phyloP scores from a whole-genome alignment of 2,329 filamentous ascomycete species.

The Hypoxylon sp. region DNA sequence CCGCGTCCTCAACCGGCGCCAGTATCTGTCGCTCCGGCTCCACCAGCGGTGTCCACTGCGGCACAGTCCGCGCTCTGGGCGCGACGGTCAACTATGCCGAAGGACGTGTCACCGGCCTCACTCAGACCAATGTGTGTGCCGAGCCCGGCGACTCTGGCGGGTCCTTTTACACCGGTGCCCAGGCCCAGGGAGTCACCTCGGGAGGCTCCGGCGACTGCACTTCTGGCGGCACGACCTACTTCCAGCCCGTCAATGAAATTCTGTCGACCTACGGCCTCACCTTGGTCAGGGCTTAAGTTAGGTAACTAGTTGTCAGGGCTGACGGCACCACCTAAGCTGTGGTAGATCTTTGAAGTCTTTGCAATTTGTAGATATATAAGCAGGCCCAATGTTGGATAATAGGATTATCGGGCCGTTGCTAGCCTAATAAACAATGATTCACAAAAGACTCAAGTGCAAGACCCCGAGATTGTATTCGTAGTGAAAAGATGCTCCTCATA shows the following conservation, averaged over 20 bases:
- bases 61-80: slow-evolving; percentile 55
- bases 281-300: slow-evolving; percentile 50
- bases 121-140: slow-evolving; percentile 59
- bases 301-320: slow-evolving; percentile 9
- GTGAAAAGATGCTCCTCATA: slow-evolving; percentile 1
- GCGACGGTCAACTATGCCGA: slow-evolving; percentile 58
- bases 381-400: slow-evolving; percentile 1
- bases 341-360: slow-evolving; percentile 35
- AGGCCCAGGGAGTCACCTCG: slow-evolving; percentile 61
- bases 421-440: slow-evolving; percentile 6
- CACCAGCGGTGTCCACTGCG: slow-evolving; percentile 59
- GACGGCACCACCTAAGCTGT: slow-evolving; percentile 30
- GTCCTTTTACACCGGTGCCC: slow-evolving; percentile 58
- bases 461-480: slow-evolving; percentile 5
- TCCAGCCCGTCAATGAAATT: slow-evolving; percentile 61
- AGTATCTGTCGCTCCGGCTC: slow-evolving; percentile 61
- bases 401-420: background rate
- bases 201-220: slow-evolving; percentile 59
- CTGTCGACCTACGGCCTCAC: slow-evolving; percentile 57
- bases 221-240: slow-evolving; percentile 57
- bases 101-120: slow-evolving; percentile 59
- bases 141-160: slow-evolving; percentile 61
- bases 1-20: slow-evolving; percentile 54
- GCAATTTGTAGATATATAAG: slow-evolving; percentile 16
- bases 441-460: slow-evolving; percentile 3